Evolutionary conservation across 495 filamentous ascomycete genomes (phyloP).

Genomic region (Corynascus novoguineensis): DNA sequence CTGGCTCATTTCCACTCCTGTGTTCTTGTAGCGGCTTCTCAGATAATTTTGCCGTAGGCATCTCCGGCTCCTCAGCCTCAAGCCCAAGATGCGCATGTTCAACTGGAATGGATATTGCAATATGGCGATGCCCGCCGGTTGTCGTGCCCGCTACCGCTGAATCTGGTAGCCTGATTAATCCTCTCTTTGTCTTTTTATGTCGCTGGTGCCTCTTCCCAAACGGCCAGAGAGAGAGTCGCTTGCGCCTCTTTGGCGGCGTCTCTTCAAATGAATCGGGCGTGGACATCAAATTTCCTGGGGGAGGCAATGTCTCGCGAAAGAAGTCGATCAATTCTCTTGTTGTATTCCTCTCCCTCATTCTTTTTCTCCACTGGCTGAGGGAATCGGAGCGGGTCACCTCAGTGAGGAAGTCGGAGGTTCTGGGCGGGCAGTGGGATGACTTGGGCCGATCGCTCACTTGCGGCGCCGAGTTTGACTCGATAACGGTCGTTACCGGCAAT

Average conservation of each 20-base stretch:
- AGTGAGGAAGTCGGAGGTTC: constrained; percentile 22
- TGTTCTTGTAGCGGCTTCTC: background rate
- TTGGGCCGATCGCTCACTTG: constrained; percentile 11
- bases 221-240: constrained; percentile 13
- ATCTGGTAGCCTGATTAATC: constrained; percentile 39
- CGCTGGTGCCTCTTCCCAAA: constrained; percentile 9
- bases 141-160: constrained; percentile 41
- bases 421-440: constrained; percentile 18
- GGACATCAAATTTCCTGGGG: constrained; percentile 37
- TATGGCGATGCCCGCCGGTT: constrained; percentile 39
- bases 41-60: background rate
- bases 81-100: constrained; percentile 24
- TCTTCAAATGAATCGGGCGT: constrained; percentile 20
- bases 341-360: constrained; percentile 19
- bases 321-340: constrained; percentile 36
- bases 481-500: background rate
- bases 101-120: constrained; percentile 49
- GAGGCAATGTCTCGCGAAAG: constrained; percentile 38
- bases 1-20: background rate
- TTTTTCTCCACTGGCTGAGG: constrained; percentile 19
- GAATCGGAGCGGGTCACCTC: constrained; percentile 24
- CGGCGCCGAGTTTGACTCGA: background rate
- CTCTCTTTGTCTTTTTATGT: constrained; percentile 5
- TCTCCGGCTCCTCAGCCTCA: background rate
- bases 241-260: constrained; percentile 7